Evolutionary conservation across 176 grass and related monocot species (phyloP).

Genomic region (Canna indica): DNA sequence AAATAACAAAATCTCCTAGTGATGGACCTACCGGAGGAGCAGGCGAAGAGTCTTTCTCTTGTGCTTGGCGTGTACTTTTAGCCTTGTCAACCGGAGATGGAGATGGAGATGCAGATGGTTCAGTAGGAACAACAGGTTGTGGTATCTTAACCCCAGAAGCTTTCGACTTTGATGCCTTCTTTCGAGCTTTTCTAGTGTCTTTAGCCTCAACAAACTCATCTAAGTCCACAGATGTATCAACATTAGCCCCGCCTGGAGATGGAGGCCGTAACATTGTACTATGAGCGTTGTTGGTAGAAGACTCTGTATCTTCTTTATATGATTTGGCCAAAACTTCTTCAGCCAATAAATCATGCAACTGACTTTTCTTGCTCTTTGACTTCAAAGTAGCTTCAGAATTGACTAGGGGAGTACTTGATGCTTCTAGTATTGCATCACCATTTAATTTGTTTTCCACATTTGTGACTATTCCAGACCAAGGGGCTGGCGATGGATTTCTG

Average conservation of each 20-base stretch:
- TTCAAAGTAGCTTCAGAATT: constrained; percentile 31
- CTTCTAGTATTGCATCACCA: constrained; percentile 24
- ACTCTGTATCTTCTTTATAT: constrained; percentile 41
- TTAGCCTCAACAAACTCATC: constrained; percentile 96
- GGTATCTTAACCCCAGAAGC: constrained; percentile 36
- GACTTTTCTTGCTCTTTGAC: constrained; percentile 59
- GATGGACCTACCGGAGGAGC: constrained; percentile 65
- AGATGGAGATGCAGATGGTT: constrained; percentile 31
- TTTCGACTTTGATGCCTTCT: constrained; percentile 74
- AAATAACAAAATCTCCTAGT: constrained; percentile 86
- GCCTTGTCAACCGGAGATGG: constrained; percentile 37
- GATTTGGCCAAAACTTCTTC: constrained; percentile 75
- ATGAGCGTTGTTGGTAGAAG: constrained; percentile 24
- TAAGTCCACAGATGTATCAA: constrained; percentile 39
- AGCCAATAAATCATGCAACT: constrained; percentile 77
- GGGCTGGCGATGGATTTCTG: constrained; percentile 27
- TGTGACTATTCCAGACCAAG: constrained; percentile 47
- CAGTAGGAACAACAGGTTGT: constrained; percentile 37
- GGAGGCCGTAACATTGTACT: constrained; percentile 32
- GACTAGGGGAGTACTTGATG: not conserved
- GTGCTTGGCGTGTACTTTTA: constrained; percentile 36
- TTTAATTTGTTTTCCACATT: constrained; percentile 36
- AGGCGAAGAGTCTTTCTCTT: constrained; percentile 51
- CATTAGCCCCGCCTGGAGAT: constrained; percentile 21
- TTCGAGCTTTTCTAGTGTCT: constrained; percentile 84